Conservation (phyloP, 768 basidiomycete genomes). For the Russula sp. region DNA sequence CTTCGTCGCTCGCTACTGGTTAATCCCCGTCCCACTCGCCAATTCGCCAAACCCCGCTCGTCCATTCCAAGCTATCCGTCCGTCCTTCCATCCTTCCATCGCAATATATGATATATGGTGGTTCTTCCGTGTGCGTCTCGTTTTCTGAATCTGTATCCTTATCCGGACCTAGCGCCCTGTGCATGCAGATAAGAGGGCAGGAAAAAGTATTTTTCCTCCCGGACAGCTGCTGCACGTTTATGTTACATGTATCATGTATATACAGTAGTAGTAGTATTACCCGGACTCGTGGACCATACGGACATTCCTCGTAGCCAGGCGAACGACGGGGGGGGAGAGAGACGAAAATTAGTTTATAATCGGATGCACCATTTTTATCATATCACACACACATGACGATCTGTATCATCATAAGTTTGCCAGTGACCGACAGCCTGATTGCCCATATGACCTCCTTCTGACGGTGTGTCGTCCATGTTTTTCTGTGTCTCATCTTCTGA, state of each 20-base stretch:
- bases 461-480: neutral
- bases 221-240: neutral
- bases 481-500: neutral
- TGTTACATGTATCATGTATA: conserved; percentile 5
- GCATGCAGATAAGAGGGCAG: neutral
- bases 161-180: neutral
- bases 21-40: neutral
- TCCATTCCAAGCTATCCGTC: neutral
- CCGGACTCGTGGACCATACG: conserved; percentile 4
- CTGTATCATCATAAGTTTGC: neutral
- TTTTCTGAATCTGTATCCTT: conserved; percentile 1
- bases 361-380: neutral
- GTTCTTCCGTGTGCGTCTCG: neutral
- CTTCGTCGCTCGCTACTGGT: neutral
- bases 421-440: neutral
- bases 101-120: neutral
- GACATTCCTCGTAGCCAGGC: neutral
- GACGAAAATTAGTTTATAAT: conserved; percentile 10
- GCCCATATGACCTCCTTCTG: conserved; percentile 11
- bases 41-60: neutral
- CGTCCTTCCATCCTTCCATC: neutral
- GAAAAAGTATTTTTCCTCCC: neutral
- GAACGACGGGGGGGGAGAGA: neutral
- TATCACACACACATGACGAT: conserved; percentile 5
- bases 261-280: neutral